phyloP scores from a whole-genome alignment of 179 eudicot species.

The Carnegiea gigantea region DNA sequence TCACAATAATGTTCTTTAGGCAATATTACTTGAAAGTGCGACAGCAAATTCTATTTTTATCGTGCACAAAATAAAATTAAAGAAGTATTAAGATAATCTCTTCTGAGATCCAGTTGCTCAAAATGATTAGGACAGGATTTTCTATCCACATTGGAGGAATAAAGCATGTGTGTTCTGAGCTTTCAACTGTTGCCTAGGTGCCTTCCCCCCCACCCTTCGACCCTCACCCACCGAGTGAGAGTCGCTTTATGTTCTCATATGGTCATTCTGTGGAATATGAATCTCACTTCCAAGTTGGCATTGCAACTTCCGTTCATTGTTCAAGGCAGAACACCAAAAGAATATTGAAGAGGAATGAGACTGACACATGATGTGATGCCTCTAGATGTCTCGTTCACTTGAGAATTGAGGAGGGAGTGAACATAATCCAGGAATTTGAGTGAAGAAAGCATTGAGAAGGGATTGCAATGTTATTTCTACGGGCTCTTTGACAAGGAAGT shows the following conservation, averaged over 20 bases:
- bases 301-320: too few species aligned
- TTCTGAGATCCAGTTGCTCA: neutral
- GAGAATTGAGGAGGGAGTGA: neutral
- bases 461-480: neutral
- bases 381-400: neutral
- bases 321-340: neutral
- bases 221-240: neutral
- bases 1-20: neutral
- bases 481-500: neutral
- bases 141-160: neutral
- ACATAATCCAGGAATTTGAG: neutral
- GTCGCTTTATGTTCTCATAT: too few species aligned
- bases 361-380: neutral
- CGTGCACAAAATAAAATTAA: too few species aligned
- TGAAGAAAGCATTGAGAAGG: neutral
- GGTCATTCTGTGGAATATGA: too few species aligned
- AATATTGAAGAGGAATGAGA: neutral
- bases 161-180: neutral
- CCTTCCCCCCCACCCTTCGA: neutral
- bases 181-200: neutral
- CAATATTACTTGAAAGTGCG: neutral
- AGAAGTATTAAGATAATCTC: neutral
- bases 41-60: neutral
- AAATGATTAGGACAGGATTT: neutral
- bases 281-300: too few species aligned